Percentiles rank a stretch among this genome's conserved stretches.
These are phyloP conservation scores for Hypoxylon sp. DNA, from an alignment of 2,329 filamentous ascomycete genomes.

Conservation along the genomic window DNA sequence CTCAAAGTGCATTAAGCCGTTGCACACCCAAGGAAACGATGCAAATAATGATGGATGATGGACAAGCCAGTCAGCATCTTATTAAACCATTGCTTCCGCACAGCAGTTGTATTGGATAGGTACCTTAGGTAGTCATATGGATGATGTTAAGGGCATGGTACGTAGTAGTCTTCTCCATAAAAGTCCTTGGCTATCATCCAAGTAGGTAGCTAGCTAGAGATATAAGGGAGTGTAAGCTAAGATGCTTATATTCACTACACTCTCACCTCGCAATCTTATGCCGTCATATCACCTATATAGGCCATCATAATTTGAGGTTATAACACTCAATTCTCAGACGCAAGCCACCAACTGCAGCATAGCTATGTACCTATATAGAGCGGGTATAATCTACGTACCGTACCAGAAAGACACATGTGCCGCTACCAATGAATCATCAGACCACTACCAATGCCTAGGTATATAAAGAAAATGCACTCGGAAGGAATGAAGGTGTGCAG, in stretches of 20 bases:
- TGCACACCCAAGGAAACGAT: not conserved
- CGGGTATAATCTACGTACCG: conserved; percentile 43
- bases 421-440: conserved; percentile 23
- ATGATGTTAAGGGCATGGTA: not conserved
- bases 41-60: not conserved
- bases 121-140: not conserved
- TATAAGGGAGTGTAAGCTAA: not conserved
- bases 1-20: not conserved
- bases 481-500: not conserved
- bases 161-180: not conserved
- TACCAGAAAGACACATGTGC: conserved; percentile 31
- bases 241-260: conserved; percentile 9
- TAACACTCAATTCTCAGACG: conserved; percentile 23
- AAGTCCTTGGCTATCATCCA: not conserved
- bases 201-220: no score
- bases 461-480: conserved; percentile 23
- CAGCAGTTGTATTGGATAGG: not conserved
- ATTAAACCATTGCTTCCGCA: not conserved
- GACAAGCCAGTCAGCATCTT: conserved; percentile 2
- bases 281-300: not conserved
- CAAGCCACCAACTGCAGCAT: conserved; percentile 23
- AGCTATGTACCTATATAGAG: conserved; percentile 38
- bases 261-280: conserved; percentile 1
- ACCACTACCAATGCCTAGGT: conserved; percentile 20
- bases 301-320: conserved; percentile 2